Percentiles rank a stretch among this genome's conserved stretches.
Conservation (phyloP, 1,139 yeast species). For the Saccharomycopsis hybrid region DNA sequence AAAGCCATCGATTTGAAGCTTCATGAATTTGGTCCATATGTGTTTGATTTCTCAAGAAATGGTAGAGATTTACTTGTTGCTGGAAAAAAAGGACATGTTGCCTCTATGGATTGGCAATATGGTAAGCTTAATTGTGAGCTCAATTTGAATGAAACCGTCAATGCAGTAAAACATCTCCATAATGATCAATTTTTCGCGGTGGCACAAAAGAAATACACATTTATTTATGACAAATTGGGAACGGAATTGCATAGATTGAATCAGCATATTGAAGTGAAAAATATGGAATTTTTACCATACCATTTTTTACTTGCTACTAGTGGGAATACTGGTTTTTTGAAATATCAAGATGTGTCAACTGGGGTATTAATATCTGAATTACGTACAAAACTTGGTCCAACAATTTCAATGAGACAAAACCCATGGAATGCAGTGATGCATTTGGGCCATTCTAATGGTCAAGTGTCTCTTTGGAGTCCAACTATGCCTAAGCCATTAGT, state of each 20-base stretch:
- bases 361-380: slow-evolving; percentile 80
- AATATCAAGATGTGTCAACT: slow-evolving; percentile 93
- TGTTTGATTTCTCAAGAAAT: slow-evolving; percentile 72
- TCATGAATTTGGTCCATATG: slow-evolving; percentile 82
- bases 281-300: slow-evolving; percentile 84
- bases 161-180: slow-evolving; percentile 85
- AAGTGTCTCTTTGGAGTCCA: slow-evolving; percentile 93
- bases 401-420: slow-evolving; percentile 80
- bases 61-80: slow-evolving; percentile 83
- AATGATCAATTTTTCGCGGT: slow-evolving; percentile 93
- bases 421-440: slow-evolving; percentile 96
- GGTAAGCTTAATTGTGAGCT: slow-evolving; percentile 79
- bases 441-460: slow-evolving; percentile 90
- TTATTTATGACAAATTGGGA: slow-evolving; percentile 86
- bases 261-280: slow-evolving; percentile 81
- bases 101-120: slow-evolving; percentile 92
- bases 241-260: slow-evolving; percentile 86
- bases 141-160: slow-evolving; percentile 79
- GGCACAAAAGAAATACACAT: slow-evolving; percentile 93
- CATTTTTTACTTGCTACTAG: slow-evolving; percentile 85
- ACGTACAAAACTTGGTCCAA: slow-evolving; percentile 86
- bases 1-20: slow-evolving; percentile 72
- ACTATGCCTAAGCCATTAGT: slow-evolving; percentile 80
- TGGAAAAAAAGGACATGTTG: slow-evolving; percentile 91
- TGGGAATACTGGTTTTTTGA: slow-evolving; percentile 80